A percentile compares a stretch with the other conserved stretches of the same genome.
Evolutionary conservation across 257 asterid species (phyloP).

Genomic region (Linderniella brevidens): DNA sequence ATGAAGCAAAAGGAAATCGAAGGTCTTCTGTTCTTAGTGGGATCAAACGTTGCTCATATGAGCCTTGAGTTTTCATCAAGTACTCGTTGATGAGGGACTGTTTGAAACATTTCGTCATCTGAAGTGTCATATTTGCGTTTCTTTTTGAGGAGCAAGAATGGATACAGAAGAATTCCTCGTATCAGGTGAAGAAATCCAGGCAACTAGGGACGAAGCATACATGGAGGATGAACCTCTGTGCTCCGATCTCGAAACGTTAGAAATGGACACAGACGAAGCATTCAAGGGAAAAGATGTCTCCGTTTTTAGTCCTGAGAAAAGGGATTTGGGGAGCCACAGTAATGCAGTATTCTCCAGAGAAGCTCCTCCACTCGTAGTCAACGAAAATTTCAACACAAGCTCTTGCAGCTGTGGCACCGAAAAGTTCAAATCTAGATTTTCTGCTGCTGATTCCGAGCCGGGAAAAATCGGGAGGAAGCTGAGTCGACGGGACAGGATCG

Average conservation of each 20-base stretch:
- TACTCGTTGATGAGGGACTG: constrained; percentile 17
- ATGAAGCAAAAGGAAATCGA: constrained; percentile 7
- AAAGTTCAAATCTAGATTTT: constrained; percentile 60
- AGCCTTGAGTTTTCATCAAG: constrained; percentile 13
- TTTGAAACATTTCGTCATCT: constrained; percentile 14
- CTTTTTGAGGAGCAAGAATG: constrained; percentile 14
- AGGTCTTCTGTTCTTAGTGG: neutral
- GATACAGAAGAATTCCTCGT: constrained; percentile 15
- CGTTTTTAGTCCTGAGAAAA: constrained; percentile 23
- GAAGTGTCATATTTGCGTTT: constrained; percentile 8
- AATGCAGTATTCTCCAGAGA: constrained; percentile 59
- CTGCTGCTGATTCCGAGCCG: constrained; percentile 39
- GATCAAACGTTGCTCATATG: constrained; percentile 2
- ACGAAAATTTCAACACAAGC: constrained; percentile 21
- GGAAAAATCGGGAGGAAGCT: constrained; percentile 67
- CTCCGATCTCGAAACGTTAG: constrained; percentile 57
- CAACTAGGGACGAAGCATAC: constrained; percentile 14
- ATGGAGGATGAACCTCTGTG: constrained; percentile 18
- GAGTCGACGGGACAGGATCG: constrained; percentile 78
- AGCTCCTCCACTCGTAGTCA: constrained; percentile 40
- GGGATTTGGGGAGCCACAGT: constrained; percentile 47
- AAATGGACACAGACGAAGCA: constrained; percentile 35
- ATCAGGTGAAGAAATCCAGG: constrained; percentile 18
- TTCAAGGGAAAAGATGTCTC: constrained; percentile 17
- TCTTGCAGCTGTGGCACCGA: constrained; percentile 65